Conservation (phyloP, 306 rosid genomes). For the Lupinus albus region DNA sequence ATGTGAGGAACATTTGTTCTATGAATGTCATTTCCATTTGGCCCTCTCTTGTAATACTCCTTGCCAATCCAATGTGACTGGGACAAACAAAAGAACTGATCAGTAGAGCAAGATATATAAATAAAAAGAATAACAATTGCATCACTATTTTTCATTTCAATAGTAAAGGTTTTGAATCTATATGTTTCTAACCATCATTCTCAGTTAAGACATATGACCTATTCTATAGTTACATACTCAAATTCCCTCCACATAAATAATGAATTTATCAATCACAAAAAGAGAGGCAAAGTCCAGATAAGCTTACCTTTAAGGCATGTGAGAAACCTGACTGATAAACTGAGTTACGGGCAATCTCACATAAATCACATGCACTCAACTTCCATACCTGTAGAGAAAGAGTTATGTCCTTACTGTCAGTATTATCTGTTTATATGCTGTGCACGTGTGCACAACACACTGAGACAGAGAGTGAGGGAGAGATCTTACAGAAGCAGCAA, state of each 20-base stretch:
- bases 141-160: not conserved
- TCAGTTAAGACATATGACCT: not conserved
- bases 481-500: constrained; percentile 81
- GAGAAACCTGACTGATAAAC: constrained; percentile 91
- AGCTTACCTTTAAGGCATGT: constrained; percentile 69
- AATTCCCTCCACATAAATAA: constrained; percentile 14
- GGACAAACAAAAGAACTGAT: constrained; percentile 34
- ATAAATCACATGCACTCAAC: constrained; percentile 78
- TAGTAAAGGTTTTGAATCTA: not conserved
- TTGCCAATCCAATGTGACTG: constrained; percentile 97
- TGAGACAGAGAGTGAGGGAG: constrained; percentile 16
- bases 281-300: constrained; percentile 16
- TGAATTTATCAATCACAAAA: not conserved
- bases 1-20: constrained; percentile 97
- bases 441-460: not conserved
- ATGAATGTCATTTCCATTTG: constrained; percentile 92
- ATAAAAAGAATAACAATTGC: not conserved
- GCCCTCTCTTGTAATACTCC: constrained; percentile 85
- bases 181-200: not conserved
- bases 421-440: not conserved
- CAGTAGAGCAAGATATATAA: constrained; percentile 16
- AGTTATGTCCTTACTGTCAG: not conserved
- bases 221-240: constrained; percentile 4
- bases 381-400: constrained; percentile 70
- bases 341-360: constrained; percentile 87